Conservation (phyloP, 805 yeast species). For the Yarrowia yakushimensis region DNA sequence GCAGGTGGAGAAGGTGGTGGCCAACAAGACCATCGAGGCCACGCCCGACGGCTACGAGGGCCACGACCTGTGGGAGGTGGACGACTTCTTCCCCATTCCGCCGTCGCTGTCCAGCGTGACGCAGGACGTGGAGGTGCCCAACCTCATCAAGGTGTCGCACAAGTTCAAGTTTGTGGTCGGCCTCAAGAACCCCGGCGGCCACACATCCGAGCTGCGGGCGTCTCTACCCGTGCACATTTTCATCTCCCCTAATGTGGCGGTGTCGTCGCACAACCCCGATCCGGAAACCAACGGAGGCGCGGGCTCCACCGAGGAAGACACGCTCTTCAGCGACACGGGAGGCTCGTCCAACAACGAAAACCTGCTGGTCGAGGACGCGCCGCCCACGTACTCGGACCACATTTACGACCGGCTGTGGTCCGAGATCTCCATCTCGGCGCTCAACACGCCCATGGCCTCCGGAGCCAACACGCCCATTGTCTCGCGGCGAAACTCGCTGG, state of each 20-base stretch:
- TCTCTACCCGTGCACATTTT: constrained; percentile 76
- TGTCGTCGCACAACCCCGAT: constrained; percentile 6
- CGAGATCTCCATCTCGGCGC: constrained; percentile 46
- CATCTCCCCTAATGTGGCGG: constrained; percentile 38
- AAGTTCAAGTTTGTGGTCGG: constrained; percentile 79
- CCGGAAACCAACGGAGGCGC: constrained; percentile 22
- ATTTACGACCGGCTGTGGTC: constrained; percentile 74
- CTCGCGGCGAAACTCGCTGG: constrained; percentile 39
- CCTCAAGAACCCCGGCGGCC: constrained; percentile 84
- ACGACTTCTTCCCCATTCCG: constrained; percentile 61
- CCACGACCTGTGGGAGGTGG: constrained; percentile 73
- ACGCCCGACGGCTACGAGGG: constrained; percentile 40
- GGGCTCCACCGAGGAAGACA: neutral
- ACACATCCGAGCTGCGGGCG: constrained; percentile 85
- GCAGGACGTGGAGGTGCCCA: constrained; percentile 77
- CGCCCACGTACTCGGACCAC: constrained; percentile 77
- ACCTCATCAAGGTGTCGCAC: constrained; percentile 78
- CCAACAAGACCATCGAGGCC: constrained; percentile 41
- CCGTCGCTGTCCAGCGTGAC: constrained; percentile 69
- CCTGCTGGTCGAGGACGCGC: constrained; percentile 48
- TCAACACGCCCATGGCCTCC: constrained; percentile 40
- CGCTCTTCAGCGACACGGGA: constrained; percentile 7
- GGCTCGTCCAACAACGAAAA: constrained; percentile 18
- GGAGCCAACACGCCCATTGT: constrained; percentile 41
- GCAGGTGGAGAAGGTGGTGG: constrained; percentile 60